Evolutionary conservation across 441 rosid species (phyloP), one percentile per base, ranked within the genome.

Genomic region (Syzygium syzygioides): DNA sequence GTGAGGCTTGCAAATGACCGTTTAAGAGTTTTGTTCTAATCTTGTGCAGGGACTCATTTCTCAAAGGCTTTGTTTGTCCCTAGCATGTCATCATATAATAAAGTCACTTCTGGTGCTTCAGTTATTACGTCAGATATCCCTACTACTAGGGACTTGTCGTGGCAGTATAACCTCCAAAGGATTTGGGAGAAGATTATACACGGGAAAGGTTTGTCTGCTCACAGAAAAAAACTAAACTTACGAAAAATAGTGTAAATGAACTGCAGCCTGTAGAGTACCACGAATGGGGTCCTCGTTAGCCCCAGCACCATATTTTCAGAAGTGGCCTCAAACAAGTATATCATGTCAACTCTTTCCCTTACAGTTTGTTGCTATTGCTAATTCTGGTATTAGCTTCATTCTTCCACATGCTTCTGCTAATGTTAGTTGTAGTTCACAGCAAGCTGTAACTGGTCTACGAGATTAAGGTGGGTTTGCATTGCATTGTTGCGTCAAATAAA

Each of bases 1-100:
- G 59, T 25, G 11, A 55, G 87, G 66, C 59, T 23, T 85, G 64
- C 60, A 85, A 60, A 54, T 87, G 45, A 52, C 45, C 68, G 34
- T 59, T 90, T 90, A 50, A 10, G 55, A 76, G 86, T n/a, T 71
- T 86, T 89, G 76, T 85, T 59, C 50, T 86, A 66, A 86, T 79
- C 83, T 76, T 90, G 89, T 79, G 80, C 92, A 97, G 99, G 97
- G 89, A 93, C 93, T 84, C 94, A 93, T 89, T 96, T 97, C 92
- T 93, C 96, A 25, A 95, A 95, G 93, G 98, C 97, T 28, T 90
- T 97, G 86, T 97, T 97, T 52, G 96, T 94, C 85, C 99, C 99
- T 45, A 95, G 93, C 91, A 93, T 96, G 92, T 97, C 99, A 68
- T 92, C 91, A 18, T 95, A 97, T 92, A 94, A 91, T 93, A 97